phyloP scores from a whole-genome alignment of 495 filamentous ascomycete genomes.

The Clavariopsis aquatica region DNA sequence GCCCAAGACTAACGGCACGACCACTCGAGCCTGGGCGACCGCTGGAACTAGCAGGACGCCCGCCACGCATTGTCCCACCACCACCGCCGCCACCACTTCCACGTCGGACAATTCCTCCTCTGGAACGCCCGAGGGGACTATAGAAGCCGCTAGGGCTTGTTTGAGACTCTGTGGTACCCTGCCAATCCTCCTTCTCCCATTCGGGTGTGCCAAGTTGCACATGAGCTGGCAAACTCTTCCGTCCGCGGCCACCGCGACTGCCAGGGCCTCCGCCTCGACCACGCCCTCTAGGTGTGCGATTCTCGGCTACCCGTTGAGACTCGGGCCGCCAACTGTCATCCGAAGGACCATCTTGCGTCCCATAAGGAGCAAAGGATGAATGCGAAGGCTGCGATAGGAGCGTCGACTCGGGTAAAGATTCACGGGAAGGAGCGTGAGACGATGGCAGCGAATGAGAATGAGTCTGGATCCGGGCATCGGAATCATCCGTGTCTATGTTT shows the following conservation, averaged over 20 bases:
- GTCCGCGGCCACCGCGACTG: slow-evolving; percentile 40
- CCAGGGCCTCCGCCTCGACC: slow-evolving; percentile 37
- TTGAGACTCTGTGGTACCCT: slow-evolving; percentile 34
- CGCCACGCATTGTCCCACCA: slow-evolving; percentile 8
- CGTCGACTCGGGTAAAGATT: slow-evolving; percentile 19
- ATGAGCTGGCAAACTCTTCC: slow-evolving; percentile 31
- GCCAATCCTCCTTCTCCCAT: slow-evolving; percentile 43
- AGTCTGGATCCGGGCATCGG: slow-evolving; percentile 29
- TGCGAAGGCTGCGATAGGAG: slow-evolving; percentile 16
- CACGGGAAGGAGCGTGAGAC: slow-evolving; percentile 27
- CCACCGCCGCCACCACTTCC: slow-evolving; percentile 28
- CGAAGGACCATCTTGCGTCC: slow-evolving; percentile 36
- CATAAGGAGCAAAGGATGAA: slow-evolving; percentile 36
- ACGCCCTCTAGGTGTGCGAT: slow-evolving; percentile 26
- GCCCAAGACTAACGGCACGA: slow-evolving; percentile 31
- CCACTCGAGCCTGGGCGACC: slow-evolving; percentile 16
- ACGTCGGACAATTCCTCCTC: slow-evolving; percentile 34
- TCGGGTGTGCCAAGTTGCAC: slow-evolving; percentile 40
- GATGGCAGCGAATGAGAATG: slow-evolving; percentile 30
- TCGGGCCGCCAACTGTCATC: slow-evolving; percentile 45
- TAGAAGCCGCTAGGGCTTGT: slow-evolving; percentile 42
- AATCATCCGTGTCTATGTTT: slow-evolving; percentile 38
- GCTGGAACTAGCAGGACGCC: slow-evolving; percentile 10
- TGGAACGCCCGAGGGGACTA: slow-evolving; percentile 14
- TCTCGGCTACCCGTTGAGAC: slow-evolving; percentile 37